A percentile compares a stretch with the other conserved stretches of the same genome.
phyloP scores from a whole-genome alignment of 805 yeast species.

The Candida lessepsii region DNA sequence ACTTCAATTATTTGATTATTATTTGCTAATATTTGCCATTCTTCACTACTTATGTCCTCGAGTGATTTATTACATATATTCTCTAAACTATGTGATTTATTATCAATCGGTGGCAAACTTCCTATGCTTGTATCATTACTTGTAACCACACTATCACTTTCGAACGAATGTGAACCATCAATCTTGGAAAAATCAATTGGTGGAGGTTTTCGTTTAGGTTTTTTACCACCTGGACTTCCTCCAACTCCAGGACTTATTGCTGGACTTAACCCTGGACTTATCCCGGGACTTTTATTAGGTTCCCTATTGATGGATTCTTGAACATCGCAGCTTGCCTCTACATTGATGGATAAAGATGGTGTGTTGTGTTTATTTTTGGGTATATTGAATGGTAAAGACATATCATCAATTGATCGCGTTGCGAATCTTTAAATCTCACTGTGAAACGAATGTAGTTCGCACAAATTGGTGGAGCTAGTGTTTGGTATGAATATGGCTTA shows the following conservation, averaged over 20 bases:
- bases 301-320: background rate
- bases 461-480: no score
- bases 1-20: constrained; percentile 63
- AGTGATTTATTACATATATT: constrained; percentile 8
- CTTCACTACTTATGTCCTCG: constrained; percentile 60
- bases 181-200: constrained; percentile 41
- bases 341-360: constrained; percentile 15
- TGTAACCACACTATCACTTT: background rate
- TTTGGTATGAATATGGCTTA: no score
- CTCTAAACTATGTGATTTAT: background rate
- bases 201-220: constrained; percentile 37
- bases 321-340: background rate
- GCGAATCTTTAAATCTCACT: no score
- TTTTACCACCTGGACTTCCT: constrained; percentile 9
- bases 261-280: constrained; percentile 4
- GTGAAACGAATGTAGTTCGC: constrained; percentile 1
- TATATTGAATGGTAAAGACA: constrained; percentile 20
- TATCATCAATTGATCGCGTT: background rate
- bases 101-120: background rate
- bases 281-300: constrained; percentile 2
- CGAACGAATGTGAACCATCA: constrained; percentile 23
- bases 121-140: constrained; percentile 2
- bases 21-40: constrained; percentile 67
- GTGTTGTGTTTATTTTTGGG: constrained; percentile 27
- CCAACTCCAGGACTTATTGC: constrained; percentile 6